Evolutionary conservation across 2,329 filamentous ascomycete species (phyloP), one percentile per base, ranked within the genome.

Genomic region (Aspergillus tubingensis): DNA sequence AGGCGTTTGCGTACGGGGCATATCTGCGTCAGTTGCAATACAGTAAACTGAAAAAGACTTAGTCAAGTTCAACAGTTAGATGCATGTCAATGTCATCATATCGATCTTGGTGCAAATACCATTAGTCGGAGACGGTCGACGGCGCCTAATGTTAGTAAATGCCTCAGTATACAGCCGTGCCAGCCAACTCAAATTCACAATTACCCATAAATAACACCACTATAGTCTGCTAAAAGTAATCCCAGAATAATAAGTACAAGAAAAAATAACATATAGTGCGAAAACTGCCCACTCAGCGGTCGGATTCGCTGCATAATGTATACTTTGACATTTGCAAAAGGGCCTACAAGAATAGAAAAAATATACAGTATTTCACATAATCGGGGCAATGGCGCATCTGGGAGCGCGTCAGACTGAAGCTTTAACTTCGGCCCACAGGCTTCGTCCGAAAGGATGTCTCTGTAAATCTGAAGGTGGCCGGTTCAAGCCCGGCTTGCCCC

Each of bases 351-450:
- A 44, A 2, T 13, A 17, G 10, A 7, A 2, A 27, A 10, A 17
- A 17, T n/a, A 0, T 0, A 0, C 2, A 0, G 2, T 1, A 1
- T n/a, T 54, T 5, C 36, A 41, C 17, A n/a, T 17, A 32, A 3
- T 15, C 3, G 52, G 52, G 52, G 38, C 52, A 43, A 55, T 55
- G 53, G 53, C 53, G 53, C 53, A 55, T 55, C 53, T 55, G 53
- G 53, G 53, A 55, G 53, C 53, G 53, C 53, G 53, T 55, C 53
- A 55, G 53, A 55, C 53, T 55, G 53, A 55, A 55, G 53, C 25
- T 19, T 5, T 44, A 55, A 55, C 53, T 55, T 55, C 39, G 53
- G 53, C 53, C 53, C 53, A 36, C 21, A 55, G 52, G 38, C 39
- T 39, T 55, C 52, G 27, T 54, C 52, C 39, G 15, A 13, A 13